Evolutionary conservation across 2,329 filamentous ascomycete genomes (phyloP).

Genomic region (Pseudogymnoascus sp.): DNA sequence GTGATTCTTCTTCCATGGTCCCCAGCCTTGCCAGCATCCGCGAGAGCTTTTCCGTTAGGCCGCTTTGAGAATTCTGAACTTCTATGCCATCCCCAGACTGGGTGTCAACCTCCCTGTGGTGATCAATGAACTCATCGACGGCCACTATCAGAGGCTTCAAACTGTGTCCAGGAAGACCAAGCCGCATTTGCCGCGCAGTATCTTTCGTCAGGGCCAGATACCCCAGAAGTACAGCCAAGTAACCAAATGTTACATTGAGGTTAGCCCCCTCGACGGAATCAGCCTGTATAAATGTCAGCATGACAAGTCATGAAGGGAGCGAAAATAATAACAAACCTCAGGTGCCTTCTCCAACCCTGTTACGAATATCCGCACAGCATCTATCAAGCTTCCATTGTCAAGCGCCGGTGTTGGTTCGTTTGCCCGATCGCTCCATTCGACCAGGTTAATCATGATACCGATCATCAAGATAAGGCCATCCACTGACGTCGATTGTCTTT

Average conservation of each 20-base stretch:
- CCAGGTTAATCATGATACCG: constrained; percentile 80
- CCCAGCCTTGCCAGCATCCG: constrained; percentile 43
- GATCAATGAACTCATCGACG: constrained; percentile 55
- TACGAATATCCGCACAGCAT: constrained; percentile 60
- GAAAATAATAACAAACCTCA: constrained; percentile 51
- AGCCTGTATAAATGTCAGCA: constrained; percentile 41
- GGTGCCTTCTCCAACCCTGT: constrained; percentile 58
- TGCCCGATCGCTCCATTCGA: constrained; percentile 58
- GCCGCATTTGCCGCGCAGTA: constrained; percentile 38
- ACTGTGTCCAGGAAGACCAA: constrained; percentile 39
- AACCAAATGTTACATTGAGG: constrained; percentile 78
- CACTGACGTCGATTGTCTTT: constrained; percentile 47
- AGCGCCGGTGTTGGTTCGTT: background rate
- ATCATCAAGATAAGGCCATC: constrained; percentile 72
- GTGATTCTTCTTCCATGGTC: constrained; percentile 13
- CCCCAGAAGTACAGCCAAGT: constrained; percentile 76
- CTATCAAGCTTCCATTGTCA: constrained; percentile 45
- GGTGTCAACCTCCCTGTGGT: constrained; percentile 54
- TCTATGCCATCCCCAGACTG: constrained; percentile 37
- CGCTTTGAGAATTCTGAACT: constrained; percentile 39
- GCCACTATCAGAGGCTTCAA: constrained; percentile 48
- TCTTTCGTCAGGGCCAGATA: constrained; percentile 61
- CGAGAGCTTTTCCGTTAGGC: constrained; percentile 48
- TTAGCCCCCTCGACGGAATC: constrained; percentile 69
- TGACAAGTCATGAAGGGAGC: background rate